Conservation (phyloP, 495 filamentous ascomycete species). For the Penicillium taxi region DNA sequence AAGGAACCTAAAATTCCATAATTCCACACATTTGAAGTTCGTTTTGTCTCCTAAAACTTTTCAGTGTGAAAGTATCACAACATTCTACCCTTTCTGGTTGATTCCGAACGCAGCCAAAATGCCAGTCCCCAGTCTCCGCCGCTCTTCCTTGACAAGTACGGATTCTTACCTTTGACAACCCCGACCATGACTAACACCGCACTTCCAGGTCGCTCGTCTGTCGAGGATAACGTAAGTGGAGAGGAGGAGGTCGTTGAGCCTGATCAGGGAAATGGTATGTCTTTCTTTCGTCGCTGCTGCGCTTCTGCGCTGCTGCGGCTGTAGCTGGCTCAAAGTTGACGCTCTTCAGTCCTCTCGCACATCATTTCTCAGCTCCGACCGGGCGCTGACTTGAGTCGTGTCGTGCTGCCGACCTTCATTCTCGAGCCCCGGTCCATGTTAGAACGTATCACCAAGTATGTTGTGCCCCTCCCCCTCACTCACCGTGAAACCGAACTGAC, state of each 20-base stretch:
- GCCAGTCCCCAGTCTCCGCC: constrained; percentile 28
- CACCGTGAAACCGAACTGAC: constrained; percentile 1
- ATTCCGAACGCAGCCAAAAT: constrained; percentile 24
- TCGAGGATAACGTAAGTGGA: constrained; percentile 32
- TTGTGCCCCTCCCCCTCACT: neutral
- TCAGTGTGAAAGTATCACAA: no score
- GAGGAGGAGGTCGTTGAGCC: constrained; percentile 77
- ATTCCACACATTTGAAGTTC: no score
- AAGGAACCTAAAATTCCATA: no score
- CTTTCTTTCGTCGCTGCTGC: no score
- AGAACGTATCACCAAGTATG: constrained; percentile 95
- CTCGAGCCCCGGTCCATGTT: constrained; percentile 96
- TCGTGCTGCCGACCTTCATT: constrained; percentile 95
- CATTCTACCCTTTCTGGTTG: constrained; percentile 9
- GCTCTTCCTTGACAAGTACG: constrained; percentile 20
- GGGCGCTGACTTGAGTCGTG: constrained; percentile 88
- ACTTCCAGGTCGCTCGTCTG: constrained; percentile 46
- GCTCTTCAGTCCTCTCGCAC: constrained; percentile 68
- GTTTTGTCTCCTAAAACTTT: no score
- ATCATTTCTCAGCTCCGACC: constrained; percentile 96
- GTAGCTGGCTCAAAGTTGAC: constrained; percentile 2
- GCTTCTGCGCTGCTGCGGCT: no score
- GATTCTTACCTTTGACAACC: constrained; percentile 7
- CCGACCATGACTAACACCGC: constrained; percentile 31
- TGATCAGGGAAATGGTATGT: constrained; percentile 51